phyloP scores from a whole-genome alignment of 352 stramenopile species.

The Phytopythium litorale region DNA sequence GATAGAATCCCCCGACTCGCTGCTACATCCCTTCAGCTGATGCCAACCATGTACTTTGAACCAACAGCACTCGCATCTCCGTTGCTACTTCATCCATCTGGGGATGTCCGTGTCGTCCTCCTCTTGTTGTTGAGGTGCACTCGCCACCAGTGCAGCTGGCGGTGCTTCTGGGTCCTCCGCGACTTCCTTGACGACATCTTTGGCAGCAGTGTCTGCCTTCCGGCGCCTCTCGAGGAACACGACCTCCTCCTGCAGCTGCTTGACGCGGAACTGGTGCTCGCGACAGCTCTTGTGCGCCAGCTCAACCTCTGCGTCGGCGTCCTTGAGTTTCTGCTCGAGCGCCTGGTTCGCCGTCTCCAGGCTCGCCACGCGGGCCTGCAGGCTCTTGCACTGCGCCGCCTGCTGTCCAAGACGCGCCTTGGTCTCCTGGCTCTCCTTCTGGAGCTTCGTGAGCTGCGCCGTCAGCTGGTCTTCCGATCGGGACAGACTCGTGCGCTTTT shows the following conservation, averaged over 20 bases:
- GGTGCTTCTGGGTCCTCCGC: neutral
- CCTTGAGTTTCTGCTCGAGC: constrained; percentile 32
- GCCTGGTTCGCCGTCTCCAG: constrained; percentile 30
- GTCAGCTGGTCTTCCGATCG: constrained; percentile 35
- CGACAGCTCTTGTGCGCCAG: constrained; percentile 42
- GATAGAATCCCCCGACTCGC: neutral
- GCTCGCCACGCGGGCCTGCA: constrained; percentile 32
- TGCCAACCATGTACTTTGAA: constrained; percentile 1
- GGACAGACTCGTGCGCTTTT: constrained; percentile 24
- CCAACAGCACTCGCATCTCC: neutral
- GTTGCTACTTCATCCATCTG: constrained; percentile 3
- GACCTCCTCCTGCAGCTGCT: constrained; percentile 69
- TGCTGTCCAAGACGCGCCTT: constrained; percentile 36
- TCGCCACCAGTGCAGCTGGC: neutral
- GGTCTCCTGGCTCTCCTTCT: constrained; percentile 58
- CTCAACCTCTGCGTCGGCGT: constrained; percentile 42
- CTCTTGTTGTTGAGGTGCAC: neutral
- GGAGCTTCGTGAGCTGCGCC: constrained; percentile 32
- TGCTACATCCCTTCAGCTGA: neutral
- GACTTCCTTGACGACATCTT: neutral
- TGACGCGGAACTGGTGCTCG: constrained; percentile 56
- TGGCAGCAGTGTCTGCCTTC: neutral
- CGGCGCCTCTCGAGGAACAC: constrained; percentile 59
- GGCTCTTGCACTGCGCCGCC: constrained; percentile 39
- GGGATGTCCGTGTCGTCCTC: neutral